Base-by-base conservation (phyloP, 139 green algal genomes). In the Astrephomene gubernaculifera region DNA sequence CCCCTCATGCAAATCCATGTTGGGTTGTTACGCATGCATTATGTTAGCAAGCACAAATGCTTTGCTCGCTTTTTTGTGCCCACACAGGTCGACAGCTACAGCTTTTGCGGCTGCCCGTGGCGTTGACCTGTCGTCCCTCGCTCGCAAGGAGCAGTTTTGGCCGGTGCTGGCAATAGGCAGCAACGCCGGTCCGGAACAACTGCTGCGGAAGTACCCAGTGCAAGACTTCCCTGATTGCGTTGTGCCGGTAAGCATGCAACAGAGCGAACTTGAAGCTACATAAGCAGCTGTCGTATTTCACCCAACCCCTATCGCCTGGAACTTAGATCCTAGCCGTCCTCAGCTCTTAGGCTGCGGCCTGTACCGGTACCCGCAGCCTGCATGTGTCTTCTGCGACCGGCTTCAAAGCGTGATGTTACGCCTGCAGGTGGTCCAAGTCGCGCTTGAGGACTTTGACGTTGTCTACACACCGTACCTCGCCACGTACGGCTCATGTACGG, bases 111-210 rank as follows among this genome's bases (percentile, higher is more conserved):
- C 75, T 1, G 36, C 75, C 0, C 75, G 39, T 3, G 75, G 75
- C 8, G 19, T 82, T 38, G 75, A 71, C 57, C 75, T 82, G 38
- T 1, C 10, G 39, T 0, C 1, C 0, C 57, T 82, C 27, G 61
- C 75, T 5, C 9, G 4, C 4, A 39, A 41, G 35, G 89, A 86
- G 2, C 38, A 33, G 10, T 72, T 57, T 38, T 60, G 36, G 75
- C 90, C 91, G 10, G 90, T 96, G 4, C 90, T 96, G 65, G 93
- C 92, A 38, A 92, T 96, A 29, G 93, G 93, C 67, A 93, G 86
- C 89, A 96, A 96, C 78, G 93, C 93, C n/a, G 85, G 44, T 0
- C 90, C 88, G 1, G 82, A 87, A 33, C 93, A 96, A 79, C 89
- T 96, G 45, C 72, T 69, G 3, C 78, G 93, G 49, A 96, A 96